These are phyloP conservation scores for Fimicolochytrium jonesii DNA, from an alignment of 192 early-diverging fungal species.

Conservation along the genomic window DNA sequence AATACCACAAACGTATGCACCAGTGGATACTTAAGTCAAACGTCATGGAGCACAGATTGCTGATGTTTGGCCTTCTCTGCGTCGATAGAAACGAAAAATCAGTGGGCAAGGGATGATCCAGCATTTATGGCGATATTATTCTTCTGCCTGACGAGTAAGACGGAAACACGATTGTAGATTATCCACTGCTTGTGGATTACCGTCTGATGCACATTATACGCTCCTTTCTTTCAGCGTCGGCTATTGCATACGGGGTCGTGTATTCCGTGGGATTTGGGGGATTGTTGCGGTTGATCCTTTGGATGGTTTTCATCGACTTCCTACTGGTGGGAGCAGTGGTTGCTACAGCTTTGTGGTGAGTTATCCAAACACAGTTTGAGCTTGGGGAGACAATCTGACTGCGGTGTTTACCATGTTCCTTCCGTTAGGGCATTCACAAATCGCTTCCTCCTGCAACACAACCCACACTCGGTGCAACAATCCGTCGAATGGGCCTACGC, in stretches of 20 bases:
- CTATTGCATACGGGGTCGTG: constrained; percentile 76
- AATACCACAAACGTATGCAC: constrained; percentile 92
- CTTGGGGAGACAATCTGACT: too few species aligned
- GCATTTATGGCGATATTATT: constrained; percentile 82
- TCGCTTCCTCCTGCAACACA: constrained; percentile 71
- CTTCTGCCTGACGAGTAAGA: constrained; percentile 60
- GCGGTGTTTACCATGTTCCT: too few species aligned
- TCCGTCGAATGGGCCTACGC: constrained; percentile 93
- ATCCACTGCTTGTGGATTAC: not conserved
- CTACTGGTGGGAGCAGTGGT: constrained; percentile 66
- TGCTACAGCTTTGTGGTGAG: constrained; percentile 74
- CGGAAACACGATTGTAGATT: not conserved
- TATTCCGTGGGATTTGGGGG: constrained; percentile 65
- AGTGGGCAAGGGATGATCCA: constrained; percentile 97
- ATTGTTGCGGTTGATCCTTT: constrained; percentile 68
- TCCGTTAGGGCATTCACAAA: constrained; percentile 66
- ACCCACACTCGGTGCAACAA: constrained; percentile 76
- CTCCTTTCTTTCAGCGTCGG: constrained; percentile 53
- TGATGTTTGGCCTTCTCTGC: constrained; percentile 5
- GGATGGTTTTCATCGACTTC: constrained; percentile 82
- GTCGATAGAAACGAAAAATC: constrained; percentile 88
- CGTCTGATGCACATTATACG: not conserved
- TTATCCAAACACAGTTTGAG: not conserved
- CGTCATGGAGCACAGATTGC: too few species aligned
- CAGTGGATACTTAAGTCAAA: too few species aligned